Percentiles rank a stretch among this genome's conserved stretches.
phyloP scores from a whole-genome alignment of 768 basidiomycete genomes.

The Pleurotus cornucopiae region DNA sequence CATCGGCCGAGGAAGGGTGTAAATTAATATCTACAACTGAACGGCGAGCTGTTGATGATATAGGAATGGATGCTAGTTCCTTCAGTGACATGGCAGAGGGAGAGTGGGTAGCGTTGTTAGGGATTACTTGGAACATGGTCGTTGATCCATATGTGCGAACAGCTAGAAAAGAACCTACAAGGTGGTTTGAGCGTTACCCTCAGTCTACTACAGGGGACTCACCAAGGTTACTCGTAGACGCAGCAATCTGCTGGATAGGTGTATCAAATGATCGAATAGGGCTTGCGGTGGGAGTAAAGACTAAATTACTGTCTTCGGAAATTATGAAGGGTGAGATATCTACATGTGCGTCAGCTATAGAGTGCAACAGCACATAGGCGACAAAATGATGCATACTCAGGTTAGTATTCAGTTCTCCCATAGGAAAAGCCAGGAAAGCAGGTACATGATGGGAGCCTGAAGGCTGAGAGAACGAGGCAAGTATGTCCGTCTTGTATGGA shows the following conservation, averaged over 20 bases:
- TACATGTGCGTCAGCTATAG: constrained; percentile 16
- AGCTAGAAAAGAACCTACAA: constrained; percentile 27
- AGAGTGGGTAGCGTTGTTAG: constrained; percentile 14
- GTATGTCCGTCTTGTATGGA: constrained; percentile 50
- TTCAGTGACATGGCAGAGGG: constrained; percentile 9
- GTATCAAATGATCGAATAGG: constrained; percentile 52
- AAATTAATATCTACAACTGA: constrained; percentile 46
- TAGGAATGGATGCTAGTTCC: constrained; percentile 33
- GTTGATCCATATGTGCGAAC: constrained; percentile 46
- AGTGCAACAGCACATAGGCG: background rate
- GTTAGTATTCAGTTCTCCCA: constrained; percentile 53
- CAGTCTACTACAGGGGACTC: background rate
- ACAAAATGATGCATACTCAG: constrained; percentile 46
- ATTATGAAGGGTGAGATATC: constrained; percentile 45
- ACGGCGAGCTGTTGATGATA: constrained; percentile 35
- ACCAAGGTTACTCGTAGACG: constrained; percentile 19
- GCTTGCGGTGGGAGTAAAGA: constrained; percentile 35
- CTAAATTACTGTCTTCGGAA: constrained; percentile 18
- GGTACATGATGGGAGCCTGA: constrained; percentile 17
- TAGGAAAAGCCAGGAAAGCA: constrained; percentile 52
- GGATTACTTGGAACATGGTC: constrained; percentile 27
- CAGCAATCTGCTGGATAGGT: constrained; percentile 61
- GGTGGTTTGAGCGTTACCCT: background rate
- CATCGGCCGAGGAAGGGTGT: constrained; percentile 23
- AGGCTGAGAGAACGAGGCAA: constrained; percentile 36